Percentiles rank a stretch among this genome's conserved stretches.
These are phyloP conservation scores for Pistacia integerrima DNA, from an alignment of 345 rosid genomes.

Conservation along the genomic window DNA sequence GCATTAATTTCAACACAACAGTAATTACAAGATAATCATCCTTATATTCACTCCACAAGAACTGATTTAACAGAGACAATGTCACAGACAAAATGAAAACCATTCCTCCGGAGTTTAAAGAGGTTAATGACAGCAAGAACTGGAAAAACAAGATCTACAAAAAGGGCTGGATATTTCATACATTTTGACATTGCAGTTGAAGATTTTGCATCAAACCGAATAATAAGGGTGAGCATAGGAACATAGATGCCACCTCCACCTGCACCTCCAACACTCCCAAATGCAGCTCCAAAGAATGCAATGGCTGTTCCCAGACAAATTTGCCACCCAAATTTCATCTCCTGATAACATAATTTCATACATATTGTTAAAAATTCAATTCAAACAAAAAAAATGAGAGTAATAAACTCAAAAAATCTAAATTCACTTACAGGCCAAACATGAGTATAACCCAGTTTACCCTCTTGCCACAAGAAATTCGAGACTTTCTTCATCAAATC, in stretches of 20 bases:
- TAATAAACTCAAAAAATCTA: not conserved
- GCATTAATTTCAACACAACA: not conserved
- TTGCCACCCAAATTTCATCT: constrained; percentile 43
- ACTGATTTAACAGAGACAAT: not conserved
- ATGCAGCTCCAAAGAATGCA: constrained; percentile 56
- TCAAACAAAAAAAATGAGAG: not conserved
- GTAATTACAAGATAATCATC: not conserved
- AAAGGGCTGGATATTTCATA: constrained; percentile 13
- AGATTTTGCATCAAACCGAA: constrained; percentile 55
- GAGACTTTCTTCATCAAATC: constrained; percentile 4
- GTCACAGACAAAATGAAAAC: not conserved
- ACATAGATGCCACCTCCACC: constrained; percentile 61
- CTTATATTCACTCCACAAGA: not conserved
- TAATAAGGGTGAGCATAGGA: constrained; percentile 51
- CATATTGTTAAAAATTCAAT: not conserved
- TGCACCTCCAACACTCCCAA: constrained; percentile 59
- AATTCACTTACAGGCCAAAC: constrained; percentile 36
- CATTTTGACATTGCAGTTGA: constrained; percentile 56
- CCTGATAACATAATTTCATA: constrained; percentile 27
- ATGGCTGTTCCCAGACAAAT: constrained; percentile 40
- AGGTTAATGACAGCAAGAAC: not conserved
- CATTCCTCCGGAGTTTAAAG: not conserved
- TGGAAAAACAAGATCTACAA: not conserved
- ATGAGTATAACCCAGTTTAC: constrained; percentile 24
- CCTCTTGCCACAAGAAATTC: constrained; percentile 18